Conservation (phyloP, 495 filamentous ascomycete species). For the Penicillium riverlandense region DNA sequence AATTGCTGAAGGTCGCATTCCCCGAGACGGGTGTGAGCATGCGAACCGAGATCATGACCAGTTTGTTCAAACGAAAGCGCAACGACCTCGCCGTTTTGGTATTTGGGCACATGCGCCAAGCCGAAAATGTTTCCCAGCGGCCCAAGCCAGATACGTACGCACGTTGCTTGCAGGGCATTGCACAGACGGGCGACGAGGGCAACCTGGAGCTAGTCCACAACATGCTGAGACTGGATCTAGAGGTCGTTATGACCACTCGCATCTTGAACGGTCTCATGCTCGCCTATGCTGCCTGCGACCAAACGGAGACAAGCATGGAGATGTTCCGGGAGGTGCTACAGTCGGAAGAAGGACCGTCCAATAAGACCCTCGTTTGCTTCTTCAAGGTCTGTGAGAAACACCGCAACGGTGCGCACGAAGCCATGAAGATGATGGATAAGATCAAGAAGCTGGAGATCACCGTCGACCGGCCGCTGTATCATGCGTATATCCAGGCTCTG, state of each 20-base stretch:
- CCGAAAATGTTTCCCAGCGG: conserved; percentile 44
- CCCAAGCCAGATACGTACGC: conserved; percentile 71
- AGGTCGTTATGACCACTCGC: conserved; percentile 66
- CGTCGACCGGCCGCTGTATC: conserved; percentile 63
- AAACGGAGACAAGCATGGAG: conserved; percentile 55
- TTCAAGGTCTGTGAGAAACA: conserved; percentile 67
- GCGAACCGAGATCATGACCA: conserved; percentile 69
- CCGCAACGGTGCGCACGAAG: conserved; percentile 54
- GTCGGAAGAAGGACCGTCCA: conserved; percentile 74
- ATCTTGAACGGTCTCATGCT: conserved; percentile 81
- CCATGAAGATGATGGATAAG: conserved; percentile 66
- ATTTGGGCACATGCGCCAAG: conserved; percentile 83
- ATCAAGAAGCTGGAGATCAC: conserved; percentile 68
- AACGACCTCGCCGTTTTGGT: conserved; percentile 76
- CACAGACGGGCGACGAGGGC: conserved; percentile 52
- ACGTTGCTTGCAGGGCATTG: conserved; percentile 68
- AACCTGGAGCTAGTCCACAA: conserved; percentile 72
- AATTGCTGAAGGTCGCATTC: conserved; percentile 68
- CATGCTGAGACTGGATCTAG: conserved; percentile 82
- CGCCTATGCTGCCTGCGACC: conserved; percentile 63
- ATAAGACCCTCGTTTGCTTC: conserved; percentile 66
- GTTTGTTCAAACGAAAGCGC: conserved; percentile 69
- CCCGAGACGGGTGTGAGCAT: conserved; percentile 56
- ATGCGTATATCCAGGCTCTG: conserved; percentile 65
- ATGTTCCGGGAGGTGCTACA: conserved; percentile 77